A percentile compares a stretch with the other conserved stretches of the same genome.
Conservation (phyloP, 164 flowering plant genomes). For the Warburgia ugandensis region DNA sequence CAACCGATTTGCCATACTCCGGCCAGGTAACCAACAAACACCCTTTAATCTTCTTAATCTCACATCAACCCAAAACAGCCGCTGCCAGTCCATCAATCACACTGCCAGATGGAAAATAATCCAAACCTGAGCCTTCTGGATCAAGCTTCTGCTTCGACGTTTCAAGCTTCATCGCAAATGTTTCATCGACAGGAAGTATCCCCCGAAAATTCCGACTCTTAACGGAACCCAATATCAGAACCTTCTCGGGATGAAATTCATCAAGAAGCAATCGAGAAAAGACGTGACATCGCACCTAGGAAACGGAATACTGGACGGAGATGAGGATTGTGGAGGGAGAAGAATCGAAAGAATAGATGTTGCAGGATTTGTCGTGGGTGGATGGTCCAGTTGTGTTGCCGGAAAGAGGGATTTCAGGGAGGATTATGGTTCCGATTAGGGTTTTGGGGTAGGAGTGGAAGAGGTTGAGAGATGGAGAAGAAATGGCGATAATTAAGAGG, state of each 20-base stretch:
- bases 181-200: conserved; percentile 7
- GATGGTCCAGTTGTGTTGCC: conserved; percentile 7
- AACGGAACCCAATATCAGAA: conserved; percentile 9
- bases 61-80: conserved; percentile 10
- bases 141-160: conserved; percentile 13
- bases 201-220: conserved; percentile 15
- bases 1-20: conserved; percentile 4
- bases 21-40: conserved; percentile 13
- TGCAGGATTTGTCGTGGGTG: conserved; percentile 7
- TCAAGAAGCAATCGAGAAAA: conserved; percentile 6
- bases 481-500: conserved; percentile 12
- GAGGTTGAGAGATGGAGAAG: conserved; percentile 11
- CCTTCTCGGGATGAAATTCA: conserved; percentile 7
- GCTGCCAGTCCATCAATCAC: conserved; percentile 15
- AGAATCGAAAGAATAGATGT: conserved; percentile 6
- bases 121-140: conserved; percentile 1
- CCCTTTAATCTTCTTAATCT: conserved; percentile 12
- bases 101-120: conserved; percentile 14
- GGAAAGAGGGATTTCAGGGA: conserved; percentile 9
- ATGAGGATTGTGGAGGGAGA: conserved; percentile 6
- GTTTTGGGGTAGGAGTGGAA: conserved; percentile 7
- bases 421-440: conserved; percentile 17
- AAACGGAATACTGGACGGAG: conserved; percentile 8
- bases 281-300: conserved; percentile 7
- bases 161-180: conserved; percentile 13